These are phyloP conservation scores for Persicaria tinctoria DNA, from an alignment of 148 eudicot genomes.

Conservation along the genomic window DNA sequence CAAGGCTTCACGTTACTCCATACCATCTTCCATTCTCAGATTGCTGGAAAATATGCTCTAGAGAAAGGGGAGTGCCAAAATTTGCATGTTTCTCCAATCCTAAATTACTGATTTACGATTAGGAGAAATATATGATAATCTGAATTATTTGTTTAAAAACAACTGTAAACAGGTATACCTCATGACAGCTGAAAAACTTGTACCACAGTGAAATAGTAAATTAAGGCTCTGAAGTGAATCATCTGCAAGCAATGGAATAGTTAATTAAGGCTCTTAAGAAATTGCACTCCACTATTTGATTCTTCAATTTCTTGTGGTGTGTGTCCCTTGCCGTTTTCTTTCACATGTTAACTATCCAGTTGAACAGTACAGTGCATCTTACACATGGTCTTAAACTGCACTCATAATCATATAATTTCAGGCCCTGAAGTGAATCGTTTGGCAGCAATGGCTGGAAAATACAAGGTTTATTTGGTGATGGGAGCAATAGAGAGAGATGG, in stretches of 20 bases:
- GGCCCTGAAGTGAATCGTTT: conserved; percentile 89
- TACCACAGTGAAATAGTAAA: not conserved
- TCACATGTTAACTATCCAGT: not conserved
- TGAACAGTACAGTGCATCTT: not conserved
- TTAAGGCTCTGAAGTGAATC: too few relatives aligned
- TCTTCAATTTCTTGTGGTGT: not conserved
- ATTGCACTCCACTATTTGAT: not conserved
- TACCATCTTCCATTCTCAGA: not conserved
- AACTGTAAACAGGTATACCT: not conserved
- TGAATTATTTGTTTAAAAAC: not conserved
- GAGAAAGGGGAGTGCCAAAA: not conserved
- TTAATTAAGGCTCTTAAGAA: not conserved
- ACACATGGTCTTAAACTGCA: too few relatives aligned
- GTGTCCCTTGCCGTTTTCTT: not conserved
- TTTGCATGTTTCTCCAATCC: not conserved
- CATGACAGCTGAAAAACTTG: not conserved
- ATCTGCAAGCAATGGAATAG: too few relatives aligned
- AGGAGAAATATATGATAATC: not conserved
- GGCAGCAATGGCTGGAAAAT: conserved; percentile 88
- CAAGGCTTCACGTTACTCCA: not conserved
- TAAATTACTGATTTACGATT: not conserved
- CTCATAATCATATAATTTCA: conserved; percentile 12
- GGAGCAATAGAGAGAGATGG: conserved; percentile 95
- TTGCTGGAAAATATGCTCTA: not conserved
- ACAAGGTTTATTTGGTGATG: conserved; percentile 74